Percentiles rank a stretch among this genome's conserved stretches.
phyloP scores from a whole-genome alignment of 2,329 filamentous ascomycete species.

The Ceratocystis cubensis region DNA sequence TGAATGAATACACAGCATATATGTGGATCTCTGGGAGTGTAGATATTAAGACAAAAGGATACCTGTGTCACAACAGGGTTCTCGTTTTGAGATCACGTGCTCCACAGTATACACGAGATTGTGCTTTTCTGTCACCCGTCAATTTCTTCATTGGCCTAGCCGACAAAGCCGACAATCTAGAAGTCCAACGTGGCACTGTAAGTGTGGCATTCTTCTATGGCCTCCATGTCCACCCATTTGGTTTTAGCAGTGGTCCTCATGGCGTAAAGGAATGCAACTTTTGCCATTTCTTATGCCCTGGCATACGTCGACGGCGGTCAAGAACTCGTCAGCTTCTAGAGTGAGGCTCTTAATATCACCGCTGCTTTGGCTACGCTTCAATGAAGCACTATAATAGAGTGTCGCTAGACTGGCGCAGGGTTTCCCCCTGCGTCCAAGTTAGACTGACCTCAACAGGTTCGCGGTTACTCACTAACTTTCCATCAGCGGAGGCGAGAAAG shows the following conservation, averaged over 20 bases:
- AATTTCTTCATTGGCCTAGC: constrained; percentile 42
- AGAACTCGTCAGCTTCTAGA: constrained; percentile 36
- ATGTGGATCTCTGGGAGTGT: no score
- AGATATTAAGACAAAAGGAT: no score
- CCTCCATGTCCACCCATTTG: constrained; percentile 32
- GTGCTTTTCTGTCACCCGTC: constrained; percentile 27
- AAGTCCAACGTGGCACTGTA: constrained; percentile 37
- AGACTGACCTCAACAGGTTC: constrained; percentile 50
- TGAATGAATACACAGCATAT: no score
- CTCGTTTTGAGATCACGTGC: no score
- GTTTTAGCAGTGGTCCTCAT: constrained; percentile 40
- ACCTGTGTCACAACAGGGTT: no score
- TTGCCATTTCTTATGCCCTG: constrained; percentile 34
- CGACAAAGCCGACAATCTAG: constrained; percentile 42
- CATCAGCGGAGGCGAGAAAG: constrained; percentile 27
- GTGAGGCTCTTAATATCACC: constrained; percentile 34
- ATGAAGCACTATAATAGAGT: constrained; percentile 36
- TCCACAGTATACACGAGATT: no score
- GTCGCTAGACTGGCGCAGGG: constrained; percentile 34
- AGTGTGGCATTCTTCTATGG: constrained; percentile 36
- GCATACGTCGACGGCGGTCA: constrained; percentile 39
- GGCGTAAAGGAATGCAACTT: constrained; percentile 44
- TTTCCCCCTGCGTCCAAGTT: constrained; percentile 31
- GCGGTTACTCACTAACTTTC: constrained; percentile 49
- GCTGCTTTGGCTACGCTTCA: constrained; percentile 44